Evolutionary conservation across 1,284 basidiomycete genomes (phyloP), one percentile per base, ranked within the genome.

Genomic region (Vanrija sp.): DNA sequence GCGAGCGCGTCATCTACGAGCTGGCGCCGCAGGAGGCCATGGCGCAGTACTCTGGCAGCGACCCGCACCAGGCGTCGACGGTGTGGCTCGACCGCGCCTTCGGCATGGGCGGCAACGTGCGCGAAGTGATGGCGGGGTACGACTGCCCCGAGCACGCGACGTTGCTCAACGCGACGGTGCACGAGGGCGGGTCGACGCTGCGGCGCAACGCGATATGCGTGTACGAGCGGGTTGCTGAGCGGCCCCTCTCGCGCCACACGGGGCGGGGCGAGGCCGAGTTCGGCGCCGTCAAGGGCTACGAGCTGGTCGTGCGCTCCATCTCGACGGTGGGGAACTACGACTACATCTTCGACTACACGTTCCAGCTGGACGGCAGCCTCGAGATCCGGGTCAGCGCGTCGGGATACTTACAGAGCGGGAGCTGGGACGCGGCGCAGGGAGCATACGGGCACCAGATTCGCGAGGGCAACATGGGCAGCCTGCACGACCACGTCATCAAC

Each of bases 401-500:
- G 6, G 85, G 85, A 6, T 86, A 86, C 65, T 75, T 85, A 47
- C 85, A 85, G 72, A 83, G 81, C 54, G 82, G 79, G 12, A 82
- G 77, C 65, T 84, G 82, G 80, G 79, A 81, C 47, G 60, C 75
- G 2, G 63, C 75, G 10, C 80, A 85, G 65, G 74, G 72, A 23
- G 50, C 56, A 1, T 85, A 85, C 60, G 84, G 84, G 0, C 78
- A 79, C 31, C 77, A 77, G 16, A 83, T 85, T 41, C 79, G 79
- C 12, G 25, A n/a, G 0, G 38, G 46, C 3, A 16, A 45, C 10
- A 47, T 48, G 49, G 54, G 49, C 7, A 23, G 23, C 12, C 66
- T 86, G n/a, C 85, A 86, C 59, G 84, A 86, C 64, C 84, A 86
- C 62, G 81, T 85, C 38, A 82, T 86, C 66, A 85, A 83, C 68